Base-by-base conservation (phyloP, 805 yeast genomes). In the Lipomyces orientalis region DNA sequence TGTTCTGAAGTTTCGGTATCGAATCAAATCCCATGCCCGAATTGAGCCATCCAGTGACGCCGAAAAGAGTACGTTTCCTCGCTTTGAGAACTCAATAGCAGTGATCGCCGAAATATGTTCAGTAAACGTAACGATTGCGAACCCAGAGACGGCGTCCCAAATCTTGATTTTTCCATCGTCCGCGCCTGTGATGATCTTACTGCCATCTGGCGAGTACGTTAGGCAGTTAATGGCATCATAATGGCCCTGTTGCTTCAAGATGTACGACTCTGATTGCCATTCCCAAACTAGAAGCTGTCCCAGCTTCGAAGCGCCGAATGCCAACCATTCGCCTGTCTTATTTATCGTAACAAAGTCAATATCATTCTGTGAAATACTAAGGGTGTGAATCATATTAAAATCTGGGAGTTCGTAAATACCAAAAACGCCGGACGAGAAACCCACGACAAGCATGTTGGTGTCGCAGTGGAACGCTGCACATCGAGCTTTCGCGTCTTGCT, bases 251-350 rank as follows among this genome's bases (percentile, higher is more conserved):
- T 95, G 99, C 76, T 94, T 93, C 71, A 95, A 82, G 58, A 95
- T 90, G 76, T 94, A 95, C 0, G 97, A 91, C 78, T 95, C 99
- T 4, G 97, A 90, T 80, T 95, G 97, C 99, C 99, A 95, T 82
- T 95, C 99, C 82, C 97, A 95, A 0, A 95, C 99, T 65, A 95
- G 80, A 67, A 95, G 81, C 79, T 95, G 99, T n/a, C 99, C 99
- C 35, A 91, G 79, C 75, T 88, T 88, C 43, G 92, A 80, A 0
- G 98, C 93, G 4, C 99, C 99, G 78, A 95, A 91, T 0, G 97
- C 97, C 39, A 95, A 82, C 99, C 99, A 95, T 78, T 95, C 99
- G 43, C 99, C 99, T 6, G 93, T 82, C 1, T 83, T 79, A 77
- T 94, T 95, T 51, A 95, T 85, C 10, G 87, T 79, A 2, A 95